Base-by-base conservation (phyloP, 2,329 filamentous ascomycete genomes). In the Colletotrichum sp. region DNA sequence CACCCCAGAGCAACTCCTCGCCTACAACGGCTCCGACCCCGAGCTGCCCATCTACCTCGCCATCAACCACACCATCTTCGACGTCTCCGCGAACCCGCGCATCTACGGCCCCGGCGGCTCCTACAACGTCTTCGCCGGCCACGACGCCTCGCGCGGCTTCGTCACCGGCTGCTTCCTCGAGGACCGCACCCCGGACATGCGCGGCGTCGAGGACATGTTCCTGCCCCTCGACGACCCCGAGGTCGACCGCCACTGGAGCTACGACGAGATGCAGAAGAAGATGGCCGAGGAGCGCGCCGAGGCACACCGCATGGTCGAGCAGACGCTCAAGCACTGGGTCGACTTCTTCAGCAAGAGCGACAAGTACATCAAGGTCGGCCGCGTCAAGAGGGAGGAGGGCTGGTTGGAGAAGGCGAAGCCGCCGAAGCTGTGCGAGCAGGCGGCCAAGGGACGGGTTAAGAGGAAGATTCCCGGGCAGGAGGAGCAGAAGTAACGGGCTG, bases 101-200 rank as follows among this genome's bases (percentile, higher is more conserved):
- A 88, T 94, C 85, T 97, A 97, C 87, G 95, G 95, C 1, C 93
- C 96, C 0, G 96, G 95, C 32, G 97, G 96, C 6, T 92, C 92
- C 49, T 99, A 99, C 88, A 90, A 93, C 81, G 93, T 94, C 86
- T 98, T 99, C 84, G 92, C 96, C 0, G 97, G 96, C 76, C 90
- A 90, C 77, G 97, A 99, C 85, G 96, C 96, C 39, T 92, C 94
- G 16, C 93, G 97, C 65, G 95, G 93, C 24, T 99, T 96, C 85
- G 93, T 99, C 12, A 99, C 97, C 3, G 95, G 95, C 21, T 99
- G 97, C 85, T 99, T 99, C 87, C 88, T 91, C 52, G 93, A 95
- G 78, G 97, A 99, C 88, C 88, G 93, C 36, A 97, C 93, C 3
- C 90, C 94, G 5, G 97, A 99, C 86, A 87, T 98, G 83, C 91